A percentile compares a stretch with the other conserved stretches of the same genome.
These are phyloP conservation scores for Pichia membranifaciens DNA, from an alignment of 805 yeast genomes.

Conservation along the genomic window DNA sequence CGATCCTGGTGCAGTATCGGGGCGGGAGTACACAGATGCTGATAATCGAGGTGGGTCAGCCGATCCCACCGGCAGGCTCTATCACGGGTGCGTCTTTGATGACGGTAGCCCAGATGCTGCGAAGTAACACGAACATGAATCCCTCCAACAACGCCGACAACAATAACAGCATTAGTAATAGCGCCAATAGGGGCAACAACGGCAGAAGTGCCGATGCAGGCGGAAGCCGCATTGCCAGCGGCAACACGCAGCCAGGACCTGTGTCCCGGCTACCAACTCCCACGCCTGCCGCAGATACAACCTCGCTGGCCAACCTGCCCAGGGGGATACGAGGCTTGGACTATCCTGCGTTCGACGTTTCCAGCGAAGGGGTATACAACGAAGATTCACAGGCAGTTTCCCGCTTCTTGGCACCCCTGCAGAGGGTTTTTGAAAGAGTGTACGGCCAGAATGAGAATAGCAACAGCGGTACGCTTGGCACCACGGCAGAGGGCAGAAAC, in stretches of 20 bases:
- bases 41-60: slow-evolving; percentile 29
- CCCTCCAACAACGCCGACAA: not conserved
- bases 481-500: not conserved
- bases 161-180: too few relatives aligned
- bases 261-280: too few relatives aligned
- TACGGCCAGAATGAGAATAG: slow-evolving; percentile 1
- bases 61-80: not conserved
- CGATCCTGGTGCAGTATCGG: slow-evolving; percentile 26
- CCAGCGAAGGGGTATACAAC: slow-evolving; percentile 29
- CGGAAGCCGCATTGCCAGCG: too few relatives aligned
- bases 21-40: slow-evolving; percentile 27
- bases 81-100: not conserved
- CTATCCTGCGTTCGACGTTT: slow-evolving; percentile 33
- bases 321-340: slow-evolving; percentile 30
- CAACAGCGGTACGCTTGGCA: not conserved
- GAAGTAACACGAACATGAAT: slow-evolving; percentile 3
- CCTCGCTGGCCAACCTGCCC: not conserved
- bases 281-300: not conserved
- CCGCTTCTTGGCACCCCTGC: slow-evolving; percentile 22
- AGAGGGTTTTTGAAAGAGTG: slow-evolving; percentile 18
- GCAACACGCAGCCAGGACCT: too few relatives aligned
- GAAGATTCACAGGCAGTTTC: slow-evolving; percentile 22
- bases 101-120: slow-evolving; percentile 9
- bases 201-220: too few relatives aligned
- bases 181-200: not conserved